Evolutionary conservation across 495 filamentous ascomycete species (phyloP).

Genomic region (Cudoniella acicularis): DNA sequence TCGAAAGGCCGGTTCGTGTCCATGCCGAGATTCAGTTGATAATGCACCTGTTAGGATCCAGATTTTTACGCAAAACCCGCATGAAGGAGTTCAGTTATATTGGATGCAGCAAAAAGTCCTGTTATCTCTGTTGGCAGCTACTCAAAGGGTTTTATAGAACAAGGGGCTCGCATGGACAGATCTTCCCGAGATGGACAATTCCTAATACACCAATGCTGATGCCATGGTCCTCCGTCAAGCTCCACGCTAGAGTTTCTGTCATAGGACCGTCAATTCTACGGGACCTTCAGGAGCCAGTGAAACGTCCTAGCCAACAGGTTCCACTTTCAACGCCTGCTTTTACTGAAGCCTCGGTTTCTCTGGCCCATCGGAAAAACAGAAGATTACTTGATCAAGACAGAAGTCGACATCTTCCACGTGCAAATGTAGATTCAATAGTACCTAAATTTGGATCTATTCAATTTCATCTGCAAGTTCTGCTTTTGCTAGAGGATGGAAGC

Average conservation of each 20-base stretch:
- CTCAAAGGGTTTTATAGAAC: not conserved
- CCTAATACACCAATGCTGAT: not conserved
- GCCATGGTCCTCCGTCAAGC: not conserved
- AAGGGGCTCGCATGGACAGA: not conserved
- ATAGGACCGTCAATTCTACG: not conserved
- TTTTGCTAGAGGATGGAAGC: not conserved
- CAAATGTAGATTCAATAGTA: not conserved
- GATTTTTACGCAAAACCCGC: not conserved
- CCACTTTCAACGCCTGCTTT: not conserved
- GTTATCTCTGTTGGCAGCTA: not conserved
- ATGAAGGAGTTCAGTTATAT: not conserved
- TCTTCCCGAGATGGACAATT: not conserved
- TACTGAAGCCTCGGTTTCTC: not conserved
- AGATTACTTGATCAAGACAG: not conserved
- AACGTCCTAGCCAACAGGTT: not conserved
- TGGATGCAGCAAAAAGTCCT: not conserved
- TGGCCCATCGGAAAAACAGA: not conserved
- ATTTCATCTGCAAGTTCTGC: not conserved
- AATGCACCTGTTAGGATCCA: not conserved
- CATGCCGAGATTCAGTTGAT: not conserved
- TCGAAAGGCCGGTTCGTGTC: not conserved
- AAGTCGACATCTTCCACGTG: not conserved
- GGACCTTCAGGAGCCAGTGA: not conserved
- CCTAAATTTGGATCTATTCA: not conserved
- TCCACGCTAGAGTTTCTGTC: not conserved